Conservation (phyloP, 352 stramenopile species). For the Phytophthora macrochlamydospora region DNA sequence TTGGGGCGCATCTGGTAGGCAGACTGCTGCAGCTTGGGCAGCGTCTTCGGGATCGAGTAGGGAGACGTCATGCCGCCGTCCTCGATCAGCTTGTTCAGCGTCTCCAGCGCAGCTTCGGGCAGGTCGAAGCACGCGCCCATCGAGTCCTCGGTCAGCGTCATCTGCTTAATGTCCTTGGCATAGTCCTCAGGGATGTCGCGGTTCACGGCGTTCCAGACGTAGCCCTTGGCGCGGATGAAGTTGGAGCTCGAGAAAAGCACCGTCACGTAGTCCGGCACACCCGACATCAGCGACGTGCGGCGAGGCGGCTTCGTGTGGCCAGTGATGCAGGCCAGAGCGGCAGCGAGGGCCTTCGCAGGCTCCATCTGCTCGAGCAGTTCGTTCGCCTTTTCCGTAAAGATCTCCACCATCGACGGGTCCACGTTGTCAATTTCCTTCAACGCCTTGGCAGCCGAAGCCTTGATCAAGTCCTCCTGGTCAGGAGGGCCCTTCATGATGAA, state of each 20-base stretch:
- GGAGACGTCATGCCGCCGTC: conserved; percentile 54
- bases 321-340: conserved; percentile 90
- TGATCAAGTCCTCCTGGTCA: conserved; percentile 88
- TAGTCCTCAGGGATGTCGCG: conserved; percentile 81
- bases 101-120: conserved; percentile 59
- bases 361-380: conserved; percentile 70
- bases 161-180: conserved; percentile 86
- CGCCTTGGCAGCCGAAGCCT: conserved; percentile 82
- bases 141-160: conserved; percentile 89
- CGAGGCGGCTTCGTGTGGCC: conserved; percentile 85
- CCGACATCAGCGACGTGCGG: conserved; percentile 89
- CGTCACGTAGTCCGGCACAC: conserved; percentile 90
- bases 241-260: conserved; percentile 87
- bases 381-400: conserved; percentile 76
- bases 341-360: conserved; percentile 71
- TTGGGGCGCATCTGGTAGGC: conserved; percentile 54
- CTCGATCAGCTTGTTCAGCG: conserved; percentile 82
- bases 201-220: conserved; percentile 93
- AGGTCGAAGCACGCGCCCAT: conserved; percentile 93
- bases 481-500: conserved; percentile 89
- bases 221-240: conserved; percentile 86
- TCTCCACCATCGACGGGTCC: conserved; percentile 69
- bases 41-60: conserved; percentile 79
- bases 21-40: conserved; percentile 81
- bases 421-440: conserved; percentile 86